Evolutionary conservation across 768 basidiomycete species (phyloP), one percentile per base, ranked within the genome.

Genomic region (Rhizopogon salebrosus): DNA sequence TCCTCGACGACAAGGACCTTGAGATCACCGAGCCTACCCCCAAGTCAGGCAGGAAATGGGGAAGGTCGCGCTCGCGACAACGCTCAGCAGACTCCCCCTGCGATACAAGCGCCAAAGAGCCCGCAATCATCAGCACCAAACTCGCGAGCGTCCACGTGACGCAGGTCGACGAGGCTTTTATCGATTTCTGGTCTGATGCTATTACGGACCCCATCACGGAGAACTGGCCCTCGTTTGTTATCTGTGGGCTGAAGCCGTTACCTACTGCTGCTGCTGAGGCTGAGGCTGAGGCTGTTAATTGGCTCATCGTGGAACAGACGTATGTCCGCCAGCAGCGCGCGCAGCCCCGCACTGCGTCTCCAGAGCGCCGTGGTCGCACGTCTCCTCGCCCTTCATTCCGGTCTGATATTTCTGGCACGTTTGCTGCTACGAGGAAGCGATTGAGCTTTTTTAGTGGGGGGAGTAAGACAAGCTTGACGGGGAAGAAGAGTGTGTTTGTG

Each of bases 141-240:
- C 65, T 84, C 10, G 68, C 74, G 13, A 66, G 66, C 2, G 60
- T 67, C 7, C 60, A 60, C 8, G 57, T 80, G 34, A 68, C 83
- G n/a, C 76, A 82, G 54, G 62, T 92, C 10, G 89, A 92, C 60
- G 89, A 91, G 60, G 87, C 88, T 1, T 91, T 92, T 64, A 69
- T 90, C 50, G 89, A 92, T 65, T 89, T 89, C 63, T 91, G 88
- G 87, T 78, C 75, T 48, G 89, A 92, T 60, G 78, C 87, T 2
- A 62, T 90, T 29, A 70, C 84, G 14, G 89, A 92, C 60, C 81
- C 86, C 16, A 77, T 89, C 53, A 72, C 85, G 0, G 65, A 74
- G 1, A 66, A 70, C 39, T 89, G 84, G 87, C 88, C 87, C 11
- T 69, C 75, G 4, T 88, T 90, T 57, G 77, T 86, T 37, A 64